A percentile compares a stretch with the other conserved stretches of the same genome.
Evolutionary conservation across 768 basidiomycete genomes (phyloP).

Genomic region (Pisolithus marmoratus): DNA sequence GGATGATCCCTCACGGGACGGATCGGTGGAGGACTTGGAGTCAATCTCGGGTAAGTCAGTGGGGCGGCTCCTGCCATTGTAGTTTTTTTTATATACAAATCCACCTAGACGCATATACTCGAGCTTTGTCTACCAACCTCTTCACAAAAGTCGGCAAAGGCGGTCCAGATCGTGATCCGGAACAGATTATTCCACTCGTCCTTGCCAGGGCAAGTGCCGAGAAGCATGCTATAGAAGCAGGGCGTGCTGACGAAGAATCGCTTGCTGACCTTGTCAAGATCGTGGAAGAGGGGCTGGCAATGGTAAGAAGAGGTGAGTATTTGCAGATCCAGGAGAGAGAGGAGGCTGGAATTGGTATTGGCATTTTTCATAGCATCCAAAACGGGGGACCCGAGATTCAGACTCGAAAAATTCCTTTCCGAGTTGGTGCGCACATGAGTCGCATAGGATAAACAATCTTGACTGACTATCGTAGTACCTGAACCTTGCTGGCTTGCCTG

Average conservation of each 20-base stretch:
- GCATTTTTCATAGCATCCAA: slow-evolving; percentile 42
- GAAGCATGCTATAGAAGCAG: slow-evolving; percentile 47
- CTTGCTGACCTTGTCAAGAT: slow-evolving; percentile 50
- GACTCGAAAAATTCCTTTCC: slow-evolving; percentile 80
- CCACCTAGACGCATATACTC: slow-evolving; percentile 49
- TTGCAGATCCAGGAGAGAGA: background rate
- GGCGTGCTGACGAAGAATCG: slow-evolving; percentile 44
- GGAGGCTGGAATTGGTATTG: background rate
- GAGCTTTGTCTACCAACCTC: slow-evolving; percentile 49
- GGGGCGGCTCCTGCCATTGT: slow-evolving; percentile 1
- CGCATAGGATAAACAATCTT: background rate
- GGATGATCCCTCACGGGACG: slow-evolving; percentile 12
- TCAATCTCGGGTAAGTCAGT: slow-evolving; percentile 17
- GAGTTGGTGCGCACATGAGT: slow-evolving; percentile 51
- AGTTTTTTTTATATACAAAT: background rate
- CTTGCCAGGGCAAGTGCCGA: slow-evolving; percentile 64
- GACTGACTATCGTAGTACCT: slow-evolving; percentile 36
- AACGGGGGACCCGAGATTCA: slow-evolving; percentile 67
- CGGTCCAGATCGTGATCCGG: slow-evolving; percentile 41
- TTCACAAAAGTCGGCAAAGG: slow-evolving; percentile 31
- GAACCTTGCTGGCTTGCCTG: slow-evolving; percentile 39
- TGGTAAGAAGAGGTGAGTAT: slow-evolving; percentile 51
- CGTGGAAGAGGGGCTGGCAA: slow-evolving; percentile 57
- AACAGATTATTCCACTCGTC: slow-evolving; percentile 58
- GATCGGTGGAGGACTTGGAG: slow-evolving; percentile 16